Evolutionary conservation across 169 alveolate species (phyloP).

Genomic region (Eimeria praecox): DNA sequence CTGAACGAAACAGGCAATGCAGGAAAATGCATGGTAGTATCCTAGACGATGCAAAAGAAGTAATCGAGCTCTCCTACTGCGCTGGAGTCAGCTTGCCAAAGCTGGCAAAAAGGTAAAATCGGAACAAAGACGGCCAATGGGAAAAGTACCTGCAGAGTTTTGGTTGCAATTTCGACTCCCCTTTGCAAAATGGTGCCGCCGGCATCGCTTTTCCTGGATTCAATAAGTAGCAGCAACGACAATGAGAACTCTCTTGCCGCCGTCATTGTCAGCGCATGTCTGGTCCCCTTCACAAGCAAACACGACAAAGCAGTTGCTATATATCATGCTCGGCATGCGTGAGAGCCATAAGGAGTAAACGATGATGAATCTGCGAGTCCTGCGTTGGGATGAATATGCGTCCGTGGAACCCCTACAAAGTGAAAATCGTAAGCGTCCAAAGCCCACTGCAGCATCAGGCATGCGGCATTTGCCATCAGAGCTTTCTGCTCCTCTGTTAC

Average conservation of each 20-base stretch:
- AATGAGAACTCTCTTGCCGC: conserved; percentile 63
- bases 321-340: background rate
- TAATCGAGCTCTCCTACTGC: background rate
- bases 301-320: background rate
- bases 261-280: conserved; percentile 47
- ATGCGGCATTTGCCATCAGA: conserved; percentile 49
- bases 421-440: conserved; percentile 78
- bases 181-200: conserved; percentile 63
- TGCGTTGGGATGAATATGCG: background rate
- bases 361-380: background rate
- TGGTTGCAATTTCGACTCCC: conserved; percentile 52
- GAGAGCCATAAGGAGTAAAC: background rate
- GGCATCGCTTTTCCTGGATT: conserved; percentile 20
- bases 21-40: background rate
- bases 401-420: conserved; percentile 49
- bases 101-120: background rate
- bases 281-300: conserved; percentile 48
- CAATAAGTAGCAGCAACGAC: conserved; percentile 44
- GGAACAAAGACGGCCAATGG: background rate
- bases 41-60: background rate
- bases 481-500: conserved; percentile 42
- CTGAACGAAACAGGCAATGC: conserved; percentile 8
- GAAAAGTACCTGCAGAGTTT: conserved; percentile 39
- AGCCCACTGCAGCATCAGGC: conserved; percentile 78
- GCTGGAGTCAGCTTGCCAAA: background rate